A percentile compares a stretch with the other conserved stretches of the same genome.
phyloP scores from a whole-genome alignment of 2,329 filamentous ascomycete genomes.

The Aspergillus puulaauensis region DNA sequence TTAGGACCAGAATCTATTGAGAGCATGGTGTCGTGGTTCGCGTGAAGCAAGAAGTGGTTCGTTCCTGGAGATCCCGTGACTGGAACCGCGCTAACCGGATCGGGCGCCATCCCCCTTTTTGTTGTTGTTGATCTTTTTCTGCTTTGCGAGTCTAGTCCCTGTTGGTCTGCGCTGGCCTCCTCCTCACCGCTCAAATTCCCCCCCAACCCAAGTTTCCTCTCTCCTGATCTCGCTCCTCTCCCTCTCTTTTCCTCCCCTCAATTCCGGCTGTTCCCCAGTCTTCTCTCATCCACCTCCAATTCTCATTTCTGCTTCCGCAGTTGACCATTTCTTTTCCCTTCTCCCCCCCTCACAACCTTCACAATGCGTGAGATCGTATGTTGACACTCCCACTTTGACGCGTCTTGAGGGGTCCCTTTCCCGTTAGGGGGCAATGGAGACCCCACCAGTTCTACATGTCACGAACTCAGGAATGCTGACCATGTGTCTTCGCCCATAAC shows the following conservation, averaged over 20 bases:
- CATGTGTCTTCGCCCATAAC: slow-evolving; percentile 50
- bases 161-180: slow-evolving; percentile 1
- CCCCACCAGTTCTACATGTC: slow-evolving; percentile 30
- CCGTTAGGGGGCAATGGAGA: slow-evolving; percentile 20
- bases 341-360: slow-evolving; percentile 31
- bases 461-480: slow-evolving; percentile 29
- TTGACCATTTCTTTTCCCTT: slow-evolving; percentile 14
- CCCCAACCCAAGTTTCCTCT: slow-evolving; percentile 19
- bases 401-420: slow-evolving; percentile 35
- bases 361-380: slow-evolving; percentile 75
- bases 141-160: slow-evolving; percentile 21
- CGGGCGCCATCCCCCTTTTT: slow-evolving; percentile 23
- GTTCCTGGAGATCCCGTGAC: slow-evolving; percentile 30
- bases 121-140: slow-evolving; percentile 11
- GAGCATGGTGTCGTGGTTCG: neutral
- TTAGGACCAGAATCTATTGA: no score
- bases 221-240: slow-evolving; percentile 19
- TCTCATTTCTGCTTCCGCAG: slow-evolving; percentile 15
- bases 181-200: slow-evolving; percentile 30
- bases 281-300: slow-evolving; percentile 13
- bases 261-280: slow-evolving; percentile 15
- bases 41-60: slow-evolving; percentile 23
- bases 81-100: slow-evolving; percentile 22
- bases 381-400: slow-evolving; percentile 34
- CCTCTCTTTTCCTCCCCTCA: slow-evolving; percentile 22